These are phyloP conservation scores for Rauvolfia tetraphylla DNA, from an alignment of 257 asterid species.

Conservation along the genomic window DNA sequence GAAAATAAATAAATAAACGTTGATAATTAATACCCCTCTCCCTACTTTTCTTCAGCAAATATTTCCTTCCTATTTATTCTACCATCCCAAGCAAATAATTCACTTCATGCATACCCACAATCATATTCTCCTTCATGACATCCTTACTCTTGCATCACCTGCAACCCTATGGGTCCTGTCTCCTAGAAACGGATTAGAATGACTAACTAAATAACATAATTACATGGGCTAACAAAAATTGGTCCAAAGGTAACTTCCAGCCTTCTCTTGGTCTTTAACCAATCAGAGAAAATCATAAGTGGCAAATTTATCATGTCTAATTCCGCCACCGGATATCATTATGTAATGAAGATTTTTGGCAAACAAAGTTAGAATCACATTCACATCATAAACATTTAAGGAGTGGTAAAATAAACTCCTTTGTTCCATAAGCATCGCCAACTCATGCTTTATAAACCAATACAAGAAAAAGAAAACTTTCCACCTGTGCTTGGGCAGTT, in stretches of 20 bases:
- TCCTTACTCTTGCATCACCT: neutral
- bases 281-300: neutral
- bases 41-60: conserved; percentile 3
- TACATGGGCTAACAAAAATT: neutral
- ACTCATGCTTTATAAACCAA: neutral
- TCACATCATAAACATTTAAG: neutral
- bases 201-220: neutral
- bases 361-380: neutral
- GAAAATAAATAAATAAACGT: neutral
- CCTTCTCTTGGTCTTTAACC: neutral
- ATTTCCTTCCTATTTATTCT: neutral
- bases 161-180: neutral
- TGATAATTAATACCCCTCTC: neutral
- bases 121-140: neutral
- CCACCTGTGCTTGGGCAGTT: conserved; percentile 98
- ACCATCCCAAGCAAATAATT: neutral
- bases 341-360: too few relatives aligned
- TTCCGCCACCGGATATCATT: neutral
- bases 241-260: too few relatives aligned
- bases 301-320: neutral
- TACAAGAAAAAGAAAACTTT: neutral
- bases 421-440: neutral
- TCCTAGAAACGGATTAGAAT: neutral
- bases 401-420: neutral
- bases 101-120: neutral